Base-by-base conservation (phyloP, 305 asterid genomes). In the Andrographis paniculata region DNA sequence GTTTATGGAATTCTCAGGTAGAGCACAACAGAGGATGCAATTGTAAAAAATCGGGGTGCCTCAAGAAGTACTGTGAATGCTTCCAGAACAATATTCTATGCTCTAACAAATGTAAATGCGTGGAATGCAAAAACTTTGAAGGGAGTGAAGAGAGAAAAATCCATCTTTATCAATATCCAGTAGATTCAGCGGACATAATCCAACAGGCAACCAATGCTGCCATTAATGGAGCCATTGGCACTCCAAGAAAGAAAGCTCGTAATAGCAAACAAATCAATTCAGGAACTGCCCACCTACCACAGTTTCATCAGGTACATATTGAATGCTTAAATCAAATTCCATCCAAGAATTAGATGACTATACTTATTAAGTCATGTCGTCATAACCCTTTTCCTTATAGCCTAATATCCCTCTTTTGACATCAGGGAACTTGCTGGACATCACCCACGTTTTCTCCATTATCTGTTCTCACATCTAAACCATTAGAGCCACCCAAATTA, bases 51-150 rank as follows among this genome's bases (percentile, higher is more conserved):
- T 66, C 87, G 2, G 77, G 79, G 27, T 79, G 89, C 60, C 82
- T 79, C 50, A 79, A 79, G 79, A 73, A 63, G 69, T 79, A 79
- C 64, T 79, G 89, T 23, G 84, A 79, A 69, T 79, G 89, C 71
- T 79, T 72, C 70, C 89, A 76, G 65, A 84, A 82, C 52, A 79
- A 76, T 55, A 66, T 73, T 61, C 64, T 55, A 31, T 79, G 89
- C 74, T 79, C 89, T 17, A 81, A 68, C 55, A 79, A 73, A 61
- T 79, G 89, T 45, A 73, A 70, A 67, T 79, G 84, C 63, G 18
- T 66, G 55, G 84, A 73, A 58, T 79, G 89, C 72, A 79, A 76
- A 72, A 79, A 79, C 71, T 73, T 62, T 17, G 79, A 73, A 55
- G 82, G 82, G 63, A 76, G 89, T 54, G 79, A 76, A 43, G 84